phyloP scores from a whole-genome alignment of 768 basidiomycete genomes.

The Amanita inopinata region DNA sequence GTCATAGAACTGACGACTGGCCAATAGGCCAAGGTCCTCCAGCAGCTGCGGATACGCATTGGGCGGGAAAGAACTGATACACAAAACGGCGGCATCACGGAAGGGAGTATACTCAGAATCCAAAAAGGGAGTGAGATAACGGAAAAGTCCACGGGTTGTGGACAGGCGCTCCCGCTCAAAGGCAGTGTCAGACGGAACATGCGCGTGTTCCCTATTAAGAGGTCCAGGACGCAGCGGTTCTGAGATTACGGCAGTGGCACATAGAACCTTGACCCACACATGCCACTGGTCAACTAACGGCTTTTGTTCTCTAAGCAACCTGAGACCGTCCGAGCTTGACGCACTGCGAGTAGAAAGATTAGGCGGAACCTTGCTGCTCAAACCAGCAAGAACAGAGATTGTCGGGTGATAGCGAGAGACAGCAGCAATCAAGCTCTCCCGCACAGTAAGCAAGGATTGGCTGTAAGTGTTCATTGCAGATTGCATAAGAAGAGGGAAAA shows the following conservation, averaged over 20 bases:
- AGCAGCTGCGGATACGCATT: conserved; percentile 70
- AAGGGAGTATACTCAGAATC: conserved; percentile 79
- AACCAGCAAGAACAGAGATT: conserved; percentile 66
- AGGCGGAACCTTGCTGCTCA: conserved; percentile 47
- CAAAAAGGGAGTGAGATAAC: conserved; percentile 79
- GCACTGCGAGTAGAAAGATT: conserved; percentile 32
- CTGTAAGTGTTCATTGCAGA: conserved; percentile 40
- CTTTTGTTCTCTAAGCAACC: conserved; percentile 47
- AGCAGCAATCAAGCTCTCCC: conserved; percentile 60
- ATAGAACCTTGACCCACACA: conserved; percentile 77
- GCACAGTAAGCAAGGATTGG: conserved; percentile 37
- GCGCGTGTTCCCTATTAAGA: conserved; percentile 55
- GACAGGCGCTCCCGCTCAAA: conserved; percentile 76
- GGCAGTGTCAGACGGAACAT: conserved; percentile 61
- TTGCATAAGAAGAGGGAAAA: conserved; percentile 59
- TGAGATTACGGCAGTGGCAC: conserved; percentile 63
- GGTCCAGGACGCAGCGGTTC: conserved; percentile 46
- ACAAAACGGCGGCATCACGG: conserved; percentile 78
- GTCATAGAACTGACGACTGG: conserved; percentile 78
- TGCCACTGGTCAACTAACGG: conserved; percentile 69
- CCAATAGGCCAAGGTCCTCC: conserved; percentile 74
- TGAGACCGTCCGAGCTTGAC: conserved; percentile 34
- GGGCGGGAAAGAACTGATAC: conserved; percentile 80
- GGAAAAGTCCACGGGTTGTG: conserved; percentile 76
- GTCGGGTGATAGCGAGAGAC: conserved; percentile 60